Base-by-base conservation (phyloP, 768 basidiomycete genomes). In the Lentinula detonsa region DNA sequence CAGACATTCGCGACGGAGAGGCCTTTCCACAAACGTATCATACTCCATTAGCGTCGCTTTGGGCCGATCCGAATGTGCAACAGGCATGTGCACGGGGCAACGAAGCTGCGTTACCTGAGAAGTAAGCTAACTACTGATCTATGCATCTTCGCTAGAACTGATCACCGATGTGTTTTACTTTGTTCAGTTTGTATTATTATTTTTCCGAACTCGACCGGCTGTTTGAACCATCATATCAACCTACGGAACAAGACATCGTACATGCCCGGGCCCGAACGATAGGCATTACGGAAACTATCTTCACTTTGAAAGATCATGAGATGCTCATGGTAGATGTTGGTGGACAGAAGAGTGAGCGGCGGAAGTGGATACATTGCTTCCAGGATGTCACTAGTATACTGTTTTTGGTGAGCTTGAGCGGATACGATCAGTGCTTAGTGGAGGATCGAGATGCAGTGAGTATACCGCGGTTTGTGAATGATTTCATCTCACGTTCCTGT, bases 341-440 rank as follows among this genome's bases (percentile, higher is more conserved):
- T 33, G 95, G 95, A 5, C 95, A 97, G 77, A 93, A 95, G 80
- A 92, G 88, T 71, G 94, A 95, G 71, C 76, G 94, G 62, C 80
- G 92, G 72, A 95, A 95, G 72, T 95, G 93, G 93, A 94, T 94
- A 66, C 93, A 94, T 68, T 93, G 91, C 70, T 95, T 95, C 77
- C 92, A 95, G 75, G 91, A 95, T 68, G 94, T 96, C 57, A 95
- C 93, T 3, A 90, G 90, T 64, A 95, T 98, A 57, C 74, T 97
- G 55, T 98, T 98, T 75, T 71, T 96, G 65, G 93, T 94, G 66
- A 91, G 91, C 67, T 74, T 97, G 67, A 93, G 90, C 66, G 95
- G 95, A 59, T 98, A 95, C 71, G 94, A 97, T 71, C 91, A 95
- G 69, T 95, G 93, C 75, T 76, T 97, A 45, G 90, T 95, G 39